phyloP scores from a whole-genome alignment of 2,329 filamentous ascomycete genomes.

The Neonectria coccinea region DNA sequence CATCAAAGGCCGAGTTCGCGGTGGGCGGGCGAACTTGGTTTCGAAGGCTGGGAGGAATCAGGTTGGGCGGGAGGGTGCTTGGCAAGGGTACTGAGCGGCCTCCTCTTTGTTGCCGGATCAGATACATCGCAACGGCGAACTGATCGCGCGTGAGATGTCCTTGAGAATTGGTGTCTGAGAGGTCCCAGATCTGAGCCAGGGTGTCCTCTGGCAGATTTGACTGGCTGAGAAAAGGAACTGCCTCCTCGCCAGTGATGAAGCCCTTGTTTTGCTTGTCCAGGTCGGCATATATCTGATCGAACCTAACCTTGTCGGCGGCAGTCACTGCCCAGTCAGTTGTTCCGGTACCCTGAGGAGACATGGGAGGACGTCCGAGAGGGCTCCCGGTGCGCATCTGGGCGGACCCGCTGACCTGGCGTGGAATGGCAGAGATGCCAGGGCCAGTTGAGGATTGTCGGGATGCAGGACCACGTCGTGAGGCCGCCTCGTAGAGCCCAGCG shows the following conservation, averaged over 20 bases:
- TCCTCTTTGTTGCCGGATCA: conserved; percentile 89
- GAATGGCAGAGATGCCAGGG: conserved; percentile 74
- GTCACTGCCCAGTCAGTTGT: conserved; percentile 82
- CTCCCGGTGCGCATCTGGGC: conserved; percentile 72
- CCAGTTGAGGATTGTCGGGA: conserved; percentile 64
- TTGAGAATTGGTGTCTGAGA: conserved; percentile 92
- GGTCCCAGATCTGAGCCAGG: conserved; percentile 95
- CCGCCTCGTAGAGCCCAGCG: conserved; percentile 89
- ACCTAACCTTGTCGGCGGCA: conserved; percentile 85
- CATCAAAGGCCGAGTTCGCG: conserved; percentile 66
- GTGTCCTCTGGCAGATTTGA: conserved; percentile 89
- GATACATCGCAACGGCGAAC: conserved; percentile 97
- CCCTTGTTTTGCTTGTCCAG: conserved; percentile 86
- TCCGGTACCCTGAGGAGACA: conserved; percentile 57
- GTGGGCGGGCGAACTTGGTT: conserved; percentile 65
- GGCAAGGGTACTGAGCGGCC: conserved; percentile 75
- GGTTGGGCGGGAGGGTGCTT: conserved; percentile 78
- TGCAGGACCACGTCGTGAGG: conserved; percentile 71
- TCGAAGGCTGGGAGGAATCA: conserved; percentile 90
- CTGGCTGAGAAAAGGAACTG: conserved; percentile 92
- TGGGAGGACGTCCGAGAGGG: conserved; percentile 64
- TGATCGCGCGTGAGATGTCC: conserved; percentile 88
- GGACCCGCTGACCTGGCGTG: conserved; percentile 83
- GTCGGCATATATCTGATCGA: conserved; percentile 86
- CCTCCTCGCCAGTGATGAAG: conserved; percentile 92